These are phyloP conservation scores for Wickerhamiella bombiphila DNA, from an alignment of 805 yeast species.

Conservation along the genomic window DNA sequence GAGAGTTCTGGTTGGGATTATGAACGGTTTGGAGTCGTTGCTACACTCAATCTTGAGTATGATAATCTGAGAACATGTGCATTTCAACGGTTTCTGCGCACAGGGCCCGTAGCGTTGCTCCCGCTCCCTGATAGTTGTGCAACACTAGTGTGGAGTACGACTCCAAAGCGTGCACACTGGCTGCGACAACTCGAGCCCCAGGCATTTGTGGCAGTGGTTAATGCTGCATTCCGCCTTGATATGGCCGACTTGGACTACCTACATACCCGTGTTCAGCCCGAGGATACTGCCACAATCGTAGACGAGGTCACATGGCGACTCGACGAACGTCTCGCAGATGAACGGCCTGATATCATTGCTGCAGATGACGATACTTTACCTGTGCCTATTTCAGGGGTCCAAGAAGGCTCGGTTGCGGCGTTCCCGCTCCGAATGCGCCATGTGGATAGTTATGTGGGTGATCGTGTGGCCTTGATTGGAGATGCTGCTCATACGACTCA, in stretches of 20 bases:
- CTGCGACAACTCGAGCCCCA: constrained; percentile 44
- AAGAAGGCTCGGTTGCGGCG: constrained; percentile 56
- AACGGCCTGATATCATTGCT: constrained; percentile 51
- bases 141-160: constrained; percentile 88
- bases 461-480: constrained; percentile 83
- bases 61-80: constrained; percentile 62
- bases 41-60: constrained; percentile 60
- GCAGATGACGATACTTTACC: constrained; percentile 50
- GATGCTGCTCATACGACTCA: constrained; percentile 98
- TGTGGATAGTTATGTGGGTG: constrained; percentile 75
- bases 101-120: constrained; percentile 85
- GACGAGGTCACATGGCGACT: constrained; percentile 68
- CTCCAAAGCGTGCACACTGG: constrained; percentile 56
- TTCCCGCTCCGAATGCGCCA: constrained; percentile 84
- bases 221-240: constrained; percentile 74
- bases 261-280: constrained; percentile 28
- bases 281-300: constrained; percentile 31
- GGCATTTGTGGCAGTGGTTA: constrained; percentile 54
- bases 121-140: constrained; percentile 80
- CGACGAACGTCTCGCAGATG: constrained; percentile 29
- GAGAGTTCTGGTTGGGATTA: constrained; percentile 88
- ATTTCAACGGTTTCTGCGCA: constrained; percentile 82
- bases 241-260: constrained; percentile 64
- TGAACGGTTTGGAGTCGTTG: constrained; percentile 82
- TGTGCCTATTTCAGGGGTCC: constrained; percentile 43